Conservation (phyloP, 768 basidiomycete genomes). For the Podaxis sp. region DNA sequence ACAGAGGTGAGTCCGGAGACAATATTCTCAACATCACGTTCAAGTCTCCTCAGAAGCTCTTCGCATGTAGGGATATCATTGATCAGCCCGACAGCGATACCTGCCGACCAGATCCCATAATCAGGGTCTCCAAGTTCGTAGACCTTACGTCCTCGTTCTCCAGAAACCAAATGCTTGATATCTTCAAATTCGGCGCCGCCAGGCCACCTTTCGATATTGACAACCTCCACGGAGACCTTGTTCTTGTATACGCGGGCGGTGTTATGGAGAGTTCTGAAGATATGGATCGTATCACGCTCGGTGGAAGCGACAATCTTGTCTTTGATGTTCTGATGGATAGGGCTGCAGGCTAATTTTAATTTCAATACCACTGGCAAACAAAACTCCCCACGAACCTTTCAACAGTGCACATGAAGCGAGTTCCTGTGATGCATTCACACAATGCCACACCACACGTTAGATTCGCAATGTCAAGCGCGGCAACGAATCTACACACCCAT, state of each 20-base stretch:
- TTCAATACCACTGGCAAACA: constrained; percentile 71
- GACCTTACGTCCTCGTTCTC: constrained; percentile 65
- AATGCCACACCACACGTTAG: constrained; percentile 20
- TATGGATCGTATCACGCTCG: constrained; percentile 84
- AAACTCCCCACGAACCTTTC: constrained; percentile 52
- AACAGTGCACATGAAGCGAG: constrained; percentile 89
- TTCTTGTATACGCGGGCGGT: constrained; percentile 89
- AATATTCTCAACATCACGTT: constrained; percentile 70
- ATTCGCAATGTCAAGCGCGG: not conserved
- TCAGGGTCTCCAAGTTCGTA: constrained; percentile 86
- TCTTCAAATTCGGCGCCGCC: constrained; percentile 90
- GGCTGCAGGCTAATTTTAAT: constrained; percentile 36
- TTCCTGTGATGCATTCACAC: constrained; percentile 39
- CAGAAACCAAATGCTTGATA: constrained; percentile 72
- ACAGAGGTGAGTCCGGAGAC: constrained; percentile 45
- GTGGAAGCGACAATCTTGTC: constrained; percentile 81
- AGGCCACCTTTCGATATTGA: constrained; percentile 74
- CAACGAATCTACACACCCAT: constrained; percentile 50
- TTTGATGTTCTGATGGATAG: constrained; percentile 89
- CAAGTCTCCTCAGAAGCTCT: constrained; percentile 64
- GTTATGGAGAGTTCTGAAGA: constrained; percentile 84
- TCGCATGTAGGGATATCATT: constrained; percentile 83
- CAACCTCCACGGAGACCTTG: constrained; percentile 78
- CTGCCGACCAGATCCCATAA: constrained; percentile 83
- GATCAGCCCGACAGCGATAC: constrained; percentile 67